Evolutionary conservation across 768 basidiomycete genomes (phyloP).

Genomic region (Tricholoma saponaceum): DNA sequence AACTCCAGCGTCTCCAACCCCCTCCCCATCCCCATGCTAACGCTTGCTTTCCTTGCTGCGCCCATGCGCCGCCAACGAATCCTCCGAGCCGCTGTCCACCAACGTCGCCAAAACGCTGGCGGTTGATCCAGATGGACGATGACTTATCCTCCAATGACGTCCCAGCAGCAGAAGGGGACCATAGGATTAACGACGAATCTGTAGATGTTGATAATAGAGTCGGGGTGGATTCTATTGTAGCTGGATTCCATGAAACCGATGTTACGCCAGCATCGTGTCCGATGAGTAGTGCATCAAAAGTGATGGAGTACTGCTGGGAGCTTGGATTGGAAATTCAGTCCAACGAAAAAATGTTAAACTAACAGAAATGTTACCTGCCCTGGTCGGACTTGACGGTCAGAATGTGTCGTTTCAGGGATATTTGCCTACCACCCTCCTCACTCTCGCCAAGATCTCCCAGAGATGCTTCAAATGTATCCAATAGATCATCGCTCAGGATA

Average conservation of each 20-base stretch:
- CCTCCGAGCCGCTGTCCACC: slow-evolving; percentile 89
- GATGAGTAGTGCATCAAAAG: slow-evolving; percentile 89
- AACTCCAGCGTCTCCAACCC: slow-evolving; percentile 86
- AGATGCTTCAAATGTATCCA: slow-evolving; percentile 87
- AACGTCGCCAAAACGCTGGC: slow-evolving; percentile 90
- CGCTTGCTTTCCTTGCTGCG: slow-evolving; percentile 52
- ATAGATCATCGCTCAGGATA: slow-evolving; percentile 61
- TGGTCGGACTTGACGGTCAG: slow-evolving; percentile 54
- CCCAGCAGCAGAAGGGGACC: slow-evolving; percentile 70
- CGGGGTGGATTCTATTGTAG: slow-evolving; percentile 21
- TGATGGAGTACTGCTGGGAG: slow-evolving; percentile 62
- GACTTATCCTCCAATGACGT: slow-evolving; percentile 30
- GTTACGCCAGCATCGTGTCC: slow-evolving; percentile 97
- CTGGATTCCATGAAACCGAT: slow-evolving; percentile 77
- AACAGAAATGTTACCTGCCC: slow-evolving; percentile 29
- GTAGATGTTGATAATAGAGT: slow-evolving; percentile 89
- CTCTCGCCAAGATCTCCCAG: slow-evolving; percentile 65
- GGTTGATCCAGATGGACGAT: slow-evolving; percentile 83
- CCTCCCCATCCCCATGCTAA: slow-evolving; percentile 94
- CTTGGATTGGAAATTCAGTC: slow-evolving; percentile 14
- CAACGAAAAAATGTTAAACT: not conserved
- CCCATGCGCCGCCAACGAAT: slow-evolving; percentile 91
- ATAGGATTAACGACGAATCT: slow-evolving; percentile 93
- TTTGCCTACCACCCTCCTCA: slow-evolving; percentile 79
- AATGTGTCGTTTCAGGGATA: slow-evolving; percentile 85